Evolutionary conservation across 352 stramenopile genomes (phyloP), one percentile per base, ranked within the genome.

Genomic region (Thalassiosira hispida): DNA sequence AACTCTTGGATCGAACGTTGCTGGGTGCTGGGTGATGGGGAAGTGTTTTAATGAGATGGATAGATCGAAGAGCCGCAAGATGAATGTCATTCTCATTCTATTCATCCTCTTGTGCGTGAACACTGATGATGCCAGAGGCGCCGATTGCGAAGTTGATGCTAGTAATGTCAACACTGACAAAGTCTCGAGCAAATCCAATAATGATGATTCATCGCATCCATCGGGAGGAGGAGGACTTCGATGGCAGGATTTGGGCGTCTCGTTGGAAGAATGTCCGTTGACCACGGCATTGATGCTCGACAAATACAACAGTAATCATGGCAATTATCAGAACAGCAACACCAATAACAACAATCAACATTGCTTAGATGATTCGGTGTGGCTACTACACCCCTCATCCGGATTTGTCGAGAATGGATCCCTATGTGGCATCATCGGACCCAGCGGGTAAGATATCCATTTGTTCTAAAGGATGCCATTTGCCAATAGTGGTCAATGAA

Each of bases 401-500:
- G 79, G 82, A 46, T 86, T 70, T 78, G 76, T 92, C n/a, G 42
- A 65, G 29, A 77, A 86, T 74, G 84, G 87, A 59, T 74, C 69
- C 11, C 40, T 90, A 16, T 91, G 87, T 69, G 87, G 79, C 16
- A 89, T 92, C 23, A 47, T 92, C 20, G 87, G 87, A 12, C 83
- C 87, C 18, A 22, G 42, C n/a, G 42, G 14, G 14, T 46, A 46
- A 14, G 14, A 14, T 14, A 14, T 46, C 7, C 7, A 7, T 14
- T 46, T 46, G 7, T 46, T 14, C 7, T 14, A 7, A 46, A 46
- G 14, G 38, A 14, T 46, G 7, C 14, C 14, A 14, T 46, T 46
- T 7, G 7, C 7, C 7, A 46, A 46, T 7, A 14, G 38, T 46
- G 38, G 7, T n/a, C n/a, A n/a, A n/a, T n/a, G n/a, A n/a, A n/a